Evolutionary conservation across 768 basidiomycete species (phyloP).

Genomic region (Jaapia argillacea): DNA sequence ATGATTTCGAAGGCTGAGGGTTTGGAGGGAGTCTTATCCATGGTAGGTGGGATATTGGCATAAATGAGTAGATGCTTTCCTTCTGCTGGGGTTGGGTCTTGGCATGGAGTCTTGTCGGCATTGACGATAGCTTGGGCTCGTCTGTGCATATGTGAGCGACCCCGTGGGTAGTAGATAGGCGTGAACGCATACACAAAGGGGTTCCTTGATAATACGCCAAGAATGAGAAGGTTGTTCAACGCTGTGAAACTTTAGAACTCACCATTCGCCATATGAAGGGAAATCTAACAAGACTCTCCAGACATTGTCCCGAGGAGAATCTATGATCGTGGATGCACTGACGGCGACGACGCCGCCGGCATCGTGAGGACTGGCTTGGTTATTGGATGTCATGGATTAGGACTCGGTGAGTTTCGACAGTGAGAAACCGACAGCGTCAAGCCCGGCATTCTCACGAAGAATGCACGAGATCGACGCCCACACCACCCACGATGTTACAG

Average conservation of each 20-base stretch:
- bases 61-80: conserved; percentile 41
- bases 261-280: conserved; percentile 54
- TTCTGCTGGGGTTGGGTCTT: conserved; percentile 37
- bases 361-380: too few species aligned
- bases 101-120: conserved; percentile 27
- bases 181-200: conserved; percentile 45
- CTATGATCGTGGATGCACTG: conserved; percentile 38
- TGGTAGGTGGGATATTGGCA: conserved; percentile 53
- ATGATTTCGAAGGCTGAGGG: conserved; percentile 34
- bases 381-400: too few species aligned
- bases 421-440: too few species aligned
- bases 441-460: too few species aligned
- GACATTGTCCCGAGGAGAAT: conserved; percentile 50
- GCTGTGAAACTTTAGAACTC: conserved; percentile 9
- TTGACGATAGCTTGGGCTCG: conserved; percentile 39
- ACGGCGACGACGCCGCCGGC: conserved; percentile 43
- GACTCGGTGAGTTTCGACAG: too few species aligned
- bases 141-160: conserved; percentile 17
- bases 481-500: too few species aligned
- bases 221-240: neutral
- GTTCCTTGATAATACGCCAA: conserved; percentile 35
- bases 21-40: conserved; percentile 30
- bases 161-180: neutral
- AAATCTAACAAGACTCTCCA: conserved; percentile 59
- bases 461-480: too few species aligned